These are phyloP conservation scores for Dendryphion nanum DNA, from an alignment of 2,329 filamentous ascomycete species.

Conservation along the genomic window DNA sequence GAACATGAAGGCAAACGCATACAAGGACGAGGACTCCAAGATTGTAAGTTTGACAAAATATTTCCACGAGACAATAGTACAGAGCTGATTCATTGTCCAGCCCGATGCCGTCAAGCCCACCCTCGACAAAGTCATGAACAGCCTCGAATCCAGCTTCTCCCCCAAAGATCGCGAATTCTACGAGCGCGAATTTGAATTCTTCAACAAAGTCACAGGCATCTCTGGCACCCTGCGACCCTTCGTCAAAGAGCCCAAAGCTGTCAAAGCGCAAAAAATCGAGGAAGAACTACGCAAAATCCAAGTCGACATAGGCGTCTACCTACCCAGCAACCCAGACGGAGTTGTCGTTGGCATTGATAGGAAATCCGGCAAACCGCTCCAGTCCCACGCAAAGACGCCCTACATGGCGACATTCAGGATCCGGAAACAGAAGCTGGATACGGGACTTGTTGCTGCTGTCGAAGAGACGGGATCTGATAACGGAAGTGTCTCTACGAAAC, in stretches of 20 bases:
- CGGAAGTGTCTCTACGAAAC: slow-evolving; percentile 27
- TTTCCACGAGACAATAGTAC: background rate
- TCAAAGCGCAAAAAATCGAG: slow-evolving; percentile 99
- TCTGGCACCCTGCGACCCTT: slow-evolving; percentile 94
- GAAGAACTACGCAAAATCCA: slow-evolving; percentile 97
- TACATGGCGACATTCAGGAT: slow-evolving; percentile 99
- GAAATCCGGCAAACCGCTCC: slow-evolving; percentile 94
- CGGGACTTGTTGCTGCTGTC: slow-evolving; percentile 10
- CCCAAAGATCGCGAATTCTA: slow-evolving; percentile 79
- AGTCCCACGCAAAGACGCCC: slow-evolving; percentile 96
- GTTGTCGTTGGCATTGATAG: slow-evolving; percentile 97
- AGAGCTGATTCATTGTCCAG: slow-evolving; percentile 37
- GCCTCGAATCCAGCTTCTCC: slow-evolving; percentile 80
- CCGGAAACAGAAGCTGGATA: slow-evolving; percentile 66
- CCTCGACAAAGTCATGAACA: slow-evolving; percentile 83
- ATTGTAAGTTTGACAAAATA: slow-evolving; percentile 57
- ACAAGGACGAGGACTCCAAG: slow-evolving; percentile 91
- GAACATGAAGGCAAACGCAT: slow-evolving; percentile 99
- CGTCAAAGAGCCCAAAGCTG: slow-evolving; percentile 87
- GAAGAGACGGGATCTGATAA: slow-evolving; percentile 37
- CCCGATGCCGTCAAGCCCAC: slow-evolving; percentile 92
- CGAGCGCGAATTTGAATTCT: slow-evolving; percentile 95
- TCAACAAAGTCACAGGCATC: slow-evolving; percentile 91
- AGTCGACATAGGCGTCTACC: slow-evolving; percentile 93
- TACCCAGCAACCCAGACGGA: slow-evolving; percentile 95